Base-by-base conservation (phyloP, 306 rosid genomes). In the Lathyrus sativus region DNA sequence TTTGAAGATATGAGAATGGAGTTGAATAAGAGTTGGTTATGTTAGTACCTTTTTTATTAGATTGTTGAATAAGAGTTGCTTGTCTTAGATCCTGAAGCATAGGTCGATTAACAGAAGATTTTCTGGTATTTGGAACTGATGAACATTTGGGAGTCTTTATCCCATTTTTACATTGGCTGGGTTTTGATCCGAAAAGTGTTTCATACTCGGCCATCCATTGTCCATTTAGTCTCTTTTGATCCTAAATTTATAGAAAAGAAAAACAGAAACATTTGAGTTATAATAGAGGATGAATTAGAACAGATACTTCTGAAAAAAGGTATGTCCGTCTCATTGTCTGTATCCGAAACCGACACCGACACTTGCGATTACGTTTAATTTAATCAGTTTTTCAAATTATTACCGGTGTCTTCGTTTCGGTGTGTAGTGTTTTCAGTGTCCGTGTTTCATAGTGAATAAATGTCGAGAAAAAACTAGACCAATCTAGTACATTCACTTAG, bases 151-250 rank as follows among this genome's bases (percentile, higher is more conserved):
- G 71, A 72, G 80, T 65, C 56, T 60, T 72, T 54, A 24, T 66
- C 51, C 50, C 78, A 39, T 65, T 76, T 71, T 53, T 71, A 11
- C 65, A 24, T 18, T 81, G 84, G 48, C 81, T 80, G 42, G 78
- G 65, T 61, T 71, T 80, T 37, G 81, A 60, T 57, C 84, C 81
- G 4, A 67, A 87, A 51, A 84, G 80, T 62, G 72, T 80, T 72
- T 90, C 95, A 77, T 82, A 83, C 80, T 87, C 91, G 3, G 86
- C 86, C 50, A 79, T 76, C 31, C 77, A 59, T 72, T 80, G 89
- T 12, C 78, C 84, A 69, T 53, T 65, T 45, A 71, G 68, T 62
- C 42, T 66, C 75, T 39, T 76, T 62, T 76, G 81, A 61, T 76
- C 84, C 81, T 80, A 72, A 70, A 65, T 74, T 51, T 35, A n/a